Conservation (phyloP, 176 grass and related monocot species). For the Ananas comosus region DNA sequence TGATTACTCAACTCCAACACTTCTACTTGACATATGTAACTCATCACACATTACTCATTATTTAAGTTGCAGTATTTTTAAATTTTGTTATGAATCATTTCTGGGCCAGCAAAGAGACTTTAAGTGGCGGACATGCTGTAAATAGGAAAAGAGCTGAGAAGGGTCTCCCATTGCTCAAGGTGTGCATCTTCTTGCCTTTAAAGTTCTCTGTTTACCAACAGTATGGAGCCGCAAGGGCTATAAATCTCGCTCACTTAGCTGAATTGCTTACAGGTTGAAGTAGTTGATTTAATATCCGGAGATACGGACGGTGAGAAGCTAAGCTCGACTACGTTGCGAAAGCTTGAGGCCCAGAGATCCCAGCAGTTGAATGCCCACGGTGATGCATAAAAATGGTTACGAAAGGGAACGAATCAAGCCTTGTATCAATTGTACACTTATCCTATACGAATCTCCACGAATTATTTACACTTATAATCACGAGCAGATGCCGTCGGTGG, state of each 20-base stretch:
- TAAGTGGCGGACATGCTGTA: slow-evolving; percentile 39
- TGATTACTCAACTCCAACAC: too few species aligned
- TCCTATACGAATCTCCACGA: too few species aligned
- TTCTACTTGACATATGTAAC: not conserved
- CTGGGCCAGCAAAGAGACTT: slow-evolving; percentile 49
- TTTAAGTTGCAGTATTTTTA: not conserved
- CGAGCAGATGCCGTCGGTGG: too few species aligned
- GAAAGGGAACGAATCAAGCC: too few species aligned
- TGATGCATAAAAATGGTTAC: slow-evolving; percentile 7
- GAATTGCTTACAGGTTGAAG: slow-evolving; percentile 39
- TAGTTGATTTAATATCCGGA: slow-evolving; percentile 59
- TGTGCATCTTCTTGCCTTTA: slow-evolving; percentile 10
- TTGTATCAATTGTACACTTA: too few species aligned
- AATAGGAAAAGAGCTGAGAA: slow-evolving; percentile 55
- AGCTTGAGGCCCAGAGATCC: slow-evolving; percentile 32
- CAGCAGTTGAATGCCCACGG: slow-evolving; percentile 15
- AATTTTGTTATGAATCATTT: slow-evolving; percentile 15
- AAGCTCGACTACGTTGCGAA: slow-evolving; percentile 55
- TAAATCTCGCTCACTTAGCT: not conserved
- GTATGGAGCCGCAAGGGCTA: slow-evolving; percentile 6
- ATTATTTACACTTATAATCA: too few species aligned
- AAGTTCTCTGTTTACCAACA: not conserved
- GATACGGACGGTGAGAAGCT: slow-evolving; percentile 31
- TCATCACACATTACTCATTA: slow-evolving; percentile 9
- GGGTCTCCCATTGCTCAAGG: slow-evolving; percentile 41